A percentile compares a stretch with the other conserved stretches of the same genome.
phyloP scores from a whole-genome alignment of 768 basidiomycete species.

The Lactarius sanguifluus region DNA sequence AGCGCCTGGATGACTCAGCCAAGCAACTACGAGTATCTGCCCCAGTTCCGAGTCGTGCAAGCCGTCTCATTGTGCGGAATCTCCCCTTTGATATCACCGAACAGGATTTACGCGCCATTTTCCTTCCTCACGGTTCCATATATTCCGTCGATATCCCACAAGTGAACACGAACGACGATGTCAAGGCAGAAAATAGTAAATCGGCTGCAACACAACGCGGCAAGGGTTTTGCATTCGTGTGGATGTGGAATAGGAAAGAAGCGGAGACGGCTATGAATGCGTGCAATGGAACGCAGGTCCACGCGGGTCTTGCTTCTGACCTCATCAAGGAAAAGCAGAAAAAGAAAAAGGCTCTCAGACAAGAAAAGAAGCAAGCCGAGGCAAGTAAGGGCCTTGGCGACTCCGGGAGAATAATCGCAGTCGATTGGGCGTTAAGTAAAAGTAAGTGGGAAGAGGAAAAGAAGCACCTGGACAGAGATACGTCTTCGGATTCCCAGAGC shows the following conservation, averaged over 20 bases:
- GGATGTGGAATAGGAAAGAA: slow-evolving; percentile 85
- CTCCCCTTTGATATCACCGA: slow-evolving; percentile 81
- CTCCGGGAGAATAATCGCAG: slow-evolving; percentile 71
- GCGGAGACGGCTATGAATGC: slow-evolving; percentile 43
- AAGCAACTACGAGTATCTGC: slow-evolving; percentile 40
- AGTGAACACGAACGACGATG: slow-evolving; percentile 33
- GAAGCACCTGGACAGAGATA: slow-evolving; percentile 47
- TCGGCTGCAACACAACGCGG: slow-evolving; percentile 36
- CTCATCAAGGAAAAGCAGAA: slow-evolving; percentile 36
- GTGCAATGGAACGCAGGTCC: slow-evolving; percentile 28
- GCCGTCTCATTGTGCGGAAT: slow-evolving; percentile 88
- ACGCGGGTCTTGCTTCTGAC: slow-evolving; percentile 33
- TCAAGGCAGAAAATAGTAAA: slow-evolving; percentile 35
- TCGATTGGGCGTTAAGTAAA: slow-evolving; percentile 96
- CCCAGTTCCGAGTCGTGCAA: slow-evolving; percentile 63
- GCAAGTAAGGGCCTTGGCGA: slow-evolving; percentile 38
- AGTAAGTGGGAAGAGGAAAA: slow-evolving; percentile 86
- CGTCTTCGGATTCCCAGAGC: slow-evolving; percentile 37
- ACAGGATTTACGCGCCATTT: slow-evolving; percentile 80
- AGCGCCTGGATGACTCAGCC: slow-evolving; percentile 67
- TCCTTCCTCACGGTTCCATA: slow-evolving; percentile 86
- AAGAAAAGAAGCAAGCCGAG: slow-evolving; percentile 39
- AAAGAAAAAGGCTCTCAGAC: slow-evolving; percentile 39
- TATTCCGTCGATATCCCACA: slow-evolving; percentile 81
- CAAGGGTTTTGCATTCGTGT: slow-evolving; percentile 92